Evolutionary conservation across 768 basidiomycete genomes (phyloP).

Genomic region (Pulveroboletus ravenelii): DNA sequence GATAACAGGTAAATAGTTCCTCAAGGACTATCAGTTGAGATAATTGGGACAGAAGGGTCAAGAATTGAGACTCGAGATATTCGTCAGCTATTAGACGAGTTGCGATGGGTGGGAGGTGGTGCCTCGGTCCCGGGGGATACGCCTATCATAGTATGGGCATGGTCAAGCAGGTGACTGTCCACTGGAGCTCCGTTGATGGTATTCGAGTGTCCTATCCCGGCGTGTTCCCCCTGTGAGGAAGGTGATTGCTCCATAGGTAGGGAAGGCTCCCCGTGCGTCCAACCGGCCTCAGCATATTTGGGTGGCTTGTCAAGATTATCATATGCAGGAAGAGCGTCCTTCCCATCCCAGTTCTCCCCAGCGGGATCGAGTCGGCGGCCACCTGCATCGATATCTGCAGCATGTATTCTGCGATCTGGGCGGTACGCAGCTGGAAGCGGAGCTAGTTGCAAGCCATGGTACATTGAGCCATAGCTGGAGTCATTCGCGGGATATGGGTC

Average conservation of each 20-base stretch:
- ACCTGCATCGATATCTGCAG: conserved; percentile 35
- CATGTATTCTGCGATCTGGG: conserved; percentile 25
- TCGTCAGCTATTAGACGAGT: conserved; percentile 7
- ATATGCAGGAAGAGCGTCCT: conserved; percentile 47
- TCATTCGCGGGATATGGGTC: conserved; percentile 1
- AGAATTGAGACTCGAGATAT: not conserved
- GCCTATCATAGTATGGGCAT: not conserved
- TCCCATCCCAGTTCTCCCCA: conserved; percentile 35
- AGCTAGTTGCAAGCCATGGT: conserved; percentile 15
- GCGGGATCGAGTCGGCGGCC: conserved; percentile 36
- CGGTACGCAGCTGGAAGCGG: conserved; percentile 21
- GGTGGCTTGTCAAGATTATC: conserved; percentile 43
- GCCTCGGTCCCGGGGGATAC: not conserved
- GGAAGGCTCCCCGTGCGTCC: conserved; percentile 1
- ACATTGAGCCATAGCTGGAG: conserved; percentile 4
- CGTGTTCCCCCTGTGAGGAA: conserved; percentile 1
- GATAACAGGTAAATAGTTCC: not conserved
- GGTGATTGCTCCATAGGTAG: not conserved
- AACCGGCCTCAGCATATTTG: conserved; percentile 34
- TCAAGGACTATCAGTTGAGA: not conserved
- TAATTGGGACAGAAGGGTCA: not conserved
- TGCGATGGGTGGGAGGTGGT: not conserved
- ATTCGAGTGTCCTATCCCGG: not conserved
- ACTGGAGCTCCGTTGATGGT: too few relatives aligned
- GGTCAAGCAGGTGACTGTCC: not conserved